phyloP scores from a whole-genome alignment of 805 yeast genomes.

The Schwanniomyces sp. region DNA sequence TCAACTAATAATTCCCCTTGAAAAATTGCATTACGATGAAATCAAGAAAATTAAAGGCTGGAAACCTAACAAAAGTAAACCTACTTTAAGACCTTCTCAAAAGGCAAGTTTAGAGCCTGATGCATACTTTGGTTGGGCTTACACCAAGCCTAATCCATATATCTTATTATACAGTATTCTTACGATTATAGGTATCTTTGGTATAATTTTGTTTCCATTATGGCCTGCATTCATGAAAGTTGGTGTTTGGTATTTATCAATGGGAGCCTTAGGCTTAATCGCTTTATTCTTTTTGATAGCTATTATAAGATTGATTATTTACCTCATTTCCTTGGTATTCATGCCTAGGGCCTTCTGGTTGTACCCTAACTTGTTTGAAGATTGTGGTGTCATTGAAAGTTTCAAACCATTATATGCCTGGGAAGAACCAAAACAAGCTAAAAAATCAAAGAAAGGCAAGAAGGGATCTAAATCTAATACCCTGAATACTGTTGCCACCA shows the following conservation, averaged over 20 bases:
- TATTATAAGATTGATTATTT: conserved; percentile 72
- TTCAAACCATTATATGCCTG: conserved; percentile 88
- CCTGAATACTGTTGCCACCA: background rate
- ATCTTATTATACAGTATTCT: conserved; percentile 63
- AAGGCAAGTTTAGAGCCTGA: conserved; percentile 63
- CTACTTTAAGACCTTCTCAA: conserved; percentile 55
- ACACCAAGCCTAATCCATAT: conserved; percentile 67
- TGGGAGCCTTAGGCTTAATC: conserved; percentile 71
- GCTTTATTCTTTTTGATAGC: conserved; percentile 78
- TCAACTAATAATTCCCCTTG: conserved; percentile 73
- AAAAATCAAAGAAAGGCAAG: conserved; percentile 20
- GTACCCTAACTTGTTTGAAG: conserved; percentile 94
- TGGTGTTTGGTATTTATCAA: conserved; percentile 88
- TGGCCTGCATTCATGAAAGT: conserved; percentile 91
- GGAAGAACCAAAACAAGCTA: conserved; percentile 49
- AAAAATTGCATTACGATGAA: conserved; percentile 68
- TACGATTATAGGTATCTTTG: conserved; percentile 62
- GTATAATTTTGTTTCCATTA: conserved; percentile 78
- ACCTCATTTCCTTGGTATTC: conserved; percentile 54
- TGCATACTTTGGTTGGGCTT: conserved; percentile 83
- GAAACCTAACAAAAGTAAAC: conserved; percentile 61
- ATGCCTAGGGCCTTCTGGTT: conserved; percentile 86
- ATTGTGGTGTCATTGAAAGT: conserved; percentile 90
- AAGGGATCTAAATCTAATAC: background rate
- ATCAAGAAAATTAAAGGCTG: conserved; percentile 57